These are phyloP conservation scores for Aspergillus egyptiacus DNA, from an alignment of 495 filamentous ascomycete genomes.

Conservation along the genomic window DNA sequence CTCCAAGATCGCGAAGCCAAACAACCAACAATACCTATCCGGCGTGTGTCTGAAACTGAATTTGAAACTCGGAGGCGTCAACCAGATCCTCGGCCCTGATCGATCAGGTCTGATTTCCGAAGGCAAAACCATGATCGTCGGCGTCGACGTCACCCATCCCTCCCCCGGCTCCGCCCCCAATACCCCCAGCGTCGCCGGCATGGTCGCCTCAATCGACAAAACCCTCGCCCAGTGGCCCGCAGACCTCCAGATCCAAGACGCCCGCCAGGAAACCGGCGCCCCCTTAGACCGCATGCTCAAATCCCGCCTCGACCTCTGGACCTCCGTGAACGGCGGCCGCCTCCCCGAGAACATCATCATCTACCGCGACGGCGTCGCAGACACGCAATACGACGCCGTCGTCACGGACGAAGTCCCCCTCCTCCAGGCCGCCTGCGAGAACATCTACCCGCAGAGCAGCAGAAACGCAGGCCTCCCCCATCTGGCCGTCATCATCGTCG, in stretches of 20 bases:
- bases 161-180: conserved; percentile 56
- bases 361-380: conserved; percentile 88
- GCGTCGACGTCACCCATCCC: conserved; percentile 86
- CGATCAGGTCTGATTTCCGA: conserved; percentile 55
- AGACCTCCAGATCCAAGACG: conserved; percentile 49
- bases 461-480: conserved; percentile 47
- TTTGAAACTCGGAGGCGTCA: conserved; percentile 74
- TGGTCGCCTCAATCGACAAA: conserved; percentile 65
- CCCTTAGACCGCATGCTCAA: conserved; percentile 50
- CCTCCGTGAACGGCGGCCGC: conserved; percentile 38
- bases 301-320: conserved; percentile 57
- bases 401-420: conserved; percentile 50
- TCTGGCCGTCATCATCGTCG: conserved; percentile 47
- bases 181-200: conserved; percentile 66
- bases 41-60: conserved; percentile 81
- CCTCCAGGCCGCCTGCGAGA: conserved; percentile 52
- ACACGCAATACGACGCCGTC: conserved; percentile 68
- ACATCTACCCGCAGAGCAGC: conserved; percentile 42
- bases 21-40: conserved; percentile 54
- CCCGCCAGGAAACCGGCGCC: conserved; percentile 54
- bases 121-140: conserved; percentile 73
- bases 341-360: conserved; percentile 70
- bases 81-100: conserved; percentile 52
- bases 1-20: conserved; percentile 37
- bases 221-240: conserved; percentile 62